A percentile compares a stretch with the other conserved stretches of the same genome.
These are phyloP conservation scores for Pythium folliculosum DNA, from an alignment of 352 stramenopile genomes.

Conservation along the genomic window DNA sequence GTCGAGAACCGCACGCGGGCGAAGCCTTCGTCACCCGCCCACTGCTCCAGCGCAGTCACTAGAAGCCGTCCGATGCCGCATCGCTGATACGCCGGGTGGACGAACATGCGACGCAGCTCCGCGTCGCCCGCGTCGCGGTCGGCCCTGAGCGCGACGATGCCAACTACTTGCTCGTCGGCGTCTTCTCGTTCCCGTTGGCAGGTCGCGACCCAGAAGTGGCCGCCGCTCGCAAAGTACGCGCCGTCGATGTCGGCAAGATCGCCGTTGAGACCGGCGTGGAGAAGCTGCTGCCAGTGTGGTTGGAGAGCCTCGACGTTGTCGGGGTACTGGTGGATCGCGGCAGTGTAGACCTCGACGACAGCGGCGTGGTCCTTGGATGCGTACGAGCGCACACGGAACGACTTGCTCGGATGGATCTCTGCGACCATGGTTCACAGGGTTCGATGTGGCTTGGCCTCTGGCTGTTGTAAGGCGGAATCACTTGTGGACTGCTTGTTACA, in stretches of 20 bases:
- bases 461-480: too few species aligned
- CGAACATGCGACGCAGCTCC: conserved; percentile 46
- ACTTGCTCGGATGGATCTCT: background rate
- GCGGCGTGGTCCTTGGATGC: background rate
- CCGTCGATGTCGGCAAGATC: conserved; percentile 7
- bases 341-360: background rate
- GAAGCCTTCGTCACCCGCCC: background rate
- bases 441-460: too few species aligned
- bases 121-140: conserved; percentile 21
- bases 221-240: conserved; percentile 6
- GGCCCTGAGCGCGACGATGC: conserved; percentile 34
- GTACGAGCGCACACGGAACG: background rate
- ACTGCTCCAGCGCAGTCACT: conserved; percentile 29
- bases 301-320: conserved; percentile 2
- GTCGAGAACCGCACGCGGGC: conserved; percentile 39
- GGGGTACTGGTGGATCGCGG: background rate
- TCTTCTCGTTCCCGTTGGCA: conserved; percentile 4
- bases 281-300: background rate
- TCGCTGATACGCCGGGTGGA: conserved; percentile 33
- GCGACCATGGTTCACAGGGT: background rate
- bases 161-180: conserved; percentile 14
- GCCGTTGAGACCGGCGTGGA: background rate
- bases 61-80: conserved; percentile 41
- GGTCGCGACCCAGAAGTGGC: conserved; percentile 40
- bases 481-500: too few species aligned